Evolutionary conservation across 768 basidiomycete species (phyloP), one percentile per base, ranked within the genome.

Genomic region (Porphyrellus cyaneotinctus): DNA sequence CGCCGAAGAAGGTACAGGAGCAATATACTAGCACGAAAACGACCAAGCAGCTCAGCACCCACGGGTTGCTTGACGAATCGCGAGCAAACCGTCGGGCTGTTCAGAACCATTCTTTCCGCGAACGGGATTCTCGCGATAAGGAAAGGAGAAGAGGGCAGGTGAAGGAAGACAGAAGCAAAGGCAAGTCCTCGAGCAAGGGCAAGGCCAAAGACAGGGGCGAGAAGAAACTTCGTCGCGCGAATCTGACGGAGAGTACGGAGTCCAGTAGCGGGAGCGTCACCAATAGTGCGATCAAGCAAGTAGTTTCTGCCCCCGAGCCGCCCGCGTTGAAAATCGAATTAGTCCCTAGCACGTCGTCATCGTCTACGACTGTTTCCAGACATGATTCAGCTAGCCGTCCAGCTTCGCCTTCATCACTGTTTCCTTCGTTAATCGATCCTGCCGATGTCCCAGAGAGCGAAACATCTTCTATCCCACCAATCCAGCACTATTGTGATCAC

Each of bases 21-120:
- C 82, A 85, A 15, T 91, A 80, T 60, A 89, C 87, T 17, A 88
- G 81, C 59, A 90, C 88, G 17, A 83, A 77, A 31, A 85, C 87
- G 18, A 88, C 85, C 7, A 75, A 80, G 43, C 83, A 81, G 62
- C 74, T 89, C 32, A 79, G 79, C 55, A 80, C 83, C 0, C 83
- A 88, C 59, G 86, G 86, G 11, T 66, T 88, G 23, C 72, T 89
- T 38, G 79, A 80, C 38, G 65, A 67, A 30, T 58, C 42, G 2
- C 57, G 57, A 56, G 52, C 51, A 14, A 38, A 36, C 23, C 66
- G 70, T 23, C 59, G 56, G 35, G 49, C 51, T 6, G 18, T 43
- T 6, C 64, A 61, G 24, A 52, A 41, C 23, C 39, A 56, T 33
- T 22, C 64, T 7, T 36, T 51, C 30, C 58, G 58, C 30, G 61